Percentiles rank a stretch among this genome's conserved stretches.
Evolutionary conservation across 768 basidiomycete species (phyloP).

Genomic region (Pleurotus giganteus): DNA sequence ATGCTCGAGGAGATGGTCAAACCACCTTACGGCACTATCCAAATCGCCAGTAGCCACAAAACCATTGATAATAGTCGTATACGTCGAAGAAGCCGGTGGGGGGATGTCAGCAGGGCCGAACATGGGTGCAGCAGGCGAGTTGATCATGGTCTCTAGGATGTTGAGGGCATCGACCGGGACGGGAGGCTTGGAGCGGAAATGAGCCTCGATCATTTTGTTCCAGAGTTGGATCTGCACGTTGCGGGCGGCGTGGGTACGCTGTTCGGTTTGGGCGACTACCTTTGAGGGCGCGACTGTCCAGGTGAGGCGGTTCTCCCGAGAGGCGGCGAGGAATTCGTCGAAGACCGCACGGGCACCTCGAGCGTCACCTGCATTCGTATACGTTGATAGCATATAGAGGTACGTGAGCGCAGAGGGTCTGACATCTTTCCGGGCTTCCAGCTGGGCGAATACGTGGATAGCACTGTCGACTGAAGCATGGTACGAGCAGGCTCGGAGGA

Average conservation of each 20-base stretch:
- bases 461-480: constrained; percentile 60
- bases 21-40: constrained; percentile 68
- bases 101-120: constrained; percentile 46
- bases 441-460: constrained; percentile 59
- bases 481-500: constrained; percentile 62
- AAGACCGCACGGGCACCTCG: constrained; percentile 58
- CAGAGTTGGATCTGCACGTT: constrained; percentile 50
- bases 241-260: constrained; percentile 14
- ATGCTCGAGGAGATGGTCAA: constrained; percentile 56
- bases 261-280: constrained; percentile 4
- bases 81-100: constrained; percentile 60
- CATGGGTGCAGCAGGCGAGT: constrained; percentile 33
- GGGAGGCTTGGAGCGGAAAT: constrained; percentile 63
- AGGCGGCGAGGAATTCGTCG: constrained; percentile 48
- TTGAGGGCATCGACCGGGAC: constrained; percentile 51
- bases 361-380: constrained; percentile 50
- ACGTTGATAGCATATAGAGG: constrained; percentile 56
- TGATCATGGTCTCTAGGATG: constrained; percentile 71
- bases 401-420: constrained; percentile 39
- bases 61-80: constrained; percentile 58
- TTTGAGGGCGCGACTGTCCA: constrained; percentile 18
- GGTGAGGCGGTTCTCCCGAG: constrained; percentile 33
- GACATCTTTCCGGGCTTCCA: constrained; percentile 44
- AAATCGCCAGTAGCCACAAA: constrained; percentile 65
- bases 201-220: constrained; percentile 76